Base-by-base conservation (phyloP, 768 basidiomycete genomes). In the Cystobasidium ongulense region DNA sequence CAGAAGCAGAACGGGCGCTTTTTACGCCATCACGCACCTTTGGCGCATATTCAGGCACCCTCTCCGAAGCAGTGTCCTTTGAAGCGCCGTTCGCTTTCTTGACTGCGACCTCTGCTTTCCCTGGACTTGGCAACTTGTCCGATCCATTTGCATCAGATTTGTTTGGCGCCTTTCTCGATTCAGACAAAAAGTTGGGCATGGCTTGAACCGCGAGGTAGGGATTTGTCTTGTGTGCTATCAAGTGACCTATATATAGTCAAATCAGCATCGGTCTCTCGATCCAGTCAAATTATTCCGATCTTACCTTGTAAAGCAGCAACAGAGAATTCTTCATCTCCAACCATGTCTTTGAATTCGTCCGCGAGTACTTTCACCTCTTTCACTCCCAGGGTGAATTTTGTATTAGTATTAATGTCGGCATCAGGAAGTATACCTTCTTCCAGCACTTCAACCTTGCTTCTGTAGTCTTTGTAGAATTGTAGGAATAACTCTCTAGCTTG, bases 401-500 rank as follows among this genome's bases (percentile, higher is more conserved):
- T 13, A 27, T 38, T 13, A 21, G 35, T 29, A 8, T 71, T n/a
- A 4, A 43, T 2, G 4, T 39, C 68, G 33, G 8, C 68, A 7
- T 59, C 53, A 13, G 5, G 17, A 15, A 23, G n/a, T 7, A 54
- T 10, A 15, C 31, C 29, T 17, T 41, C 29, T 46, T 50, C 39
- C 1, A 41, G 35, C 31, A 64, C 7, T 15, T 39, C 25, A 2
- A 11, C 2, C 33, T 39, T 11, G 18, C 41, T 38, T 8, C 57
- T 10, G 27, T 54, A 71, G 11, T 54, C 54, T 31, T 41, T 29
- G 53, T 57, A 71, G 43, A 71, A 71, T 5, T 57, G 33, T 8
- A 59, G 31, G 39, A 71, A 71, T 4, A 71, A 35, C 27, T 59
- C 23, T 27, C 31, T 23, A 53, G 68, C 68, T 36, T 71, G 68